Evolutionary conservation across 805 yeast genomes (phyloP), one percentile per base, ranked within the genome.

Genomic region (Allodekkera sacchari): DNA sequence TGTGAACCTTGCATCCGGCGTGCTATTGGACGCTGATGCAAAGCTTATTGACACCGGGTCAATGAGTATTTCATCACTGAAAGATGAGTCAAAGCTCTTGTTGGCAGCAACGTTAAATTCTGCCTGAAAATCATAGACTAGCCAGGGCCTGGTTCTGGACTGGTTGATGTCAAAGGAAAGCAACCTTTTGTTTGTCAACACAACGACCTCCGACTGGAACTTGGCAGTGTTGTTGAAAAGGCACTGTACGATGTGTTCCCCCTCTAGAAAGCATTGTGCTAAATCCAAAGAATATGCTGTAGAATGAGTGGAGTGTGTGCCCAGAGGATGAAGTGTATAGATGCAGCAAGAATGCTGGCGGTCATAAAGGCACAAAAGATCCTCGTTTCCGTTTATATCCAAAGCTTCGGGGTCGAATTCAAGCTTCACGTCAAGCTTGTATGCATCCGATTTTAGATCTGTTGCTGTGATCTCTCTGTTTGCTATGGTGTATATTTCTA

Each of bases 211-310:
- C 0, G 74, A 50, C 30, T 65, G 68, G 28, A 52, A 50, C 26
- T 59, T 53, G 0, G 73, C 66, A 3, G 59, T 38, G 9, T 60
- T 62, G 37, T 68, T 64, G 69, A 76, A 73, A 3, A 56, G 14
- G 4, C 67, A 52, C 22, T 63, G 61, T 9, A 59, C 35, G 4
- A 71, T 47, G 10, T 40, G 43, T 22, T 48, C 58, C 2, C 51
- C 31, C 8, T 34, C 23, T 5, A 27, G 21, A 14, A 50, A 30
- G 6, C 31, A 12, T 2, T 43, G 20, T 3, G 31, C 18, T 12
- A 53, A 2, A 6, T 22, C 25, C n/a, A n/a, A n/a, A n/a, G n/a
- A n/a, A 23, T 34, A 45, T 1, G 14, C 21, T 0, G 44, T 28
- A 0, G 49, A 22, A 27, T 35, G 39, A 9, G 15, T 25, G 7